phyloP scores from a whole-genome alignment of 257 asterid genomes.

The Solanum rostratum region DNA sequence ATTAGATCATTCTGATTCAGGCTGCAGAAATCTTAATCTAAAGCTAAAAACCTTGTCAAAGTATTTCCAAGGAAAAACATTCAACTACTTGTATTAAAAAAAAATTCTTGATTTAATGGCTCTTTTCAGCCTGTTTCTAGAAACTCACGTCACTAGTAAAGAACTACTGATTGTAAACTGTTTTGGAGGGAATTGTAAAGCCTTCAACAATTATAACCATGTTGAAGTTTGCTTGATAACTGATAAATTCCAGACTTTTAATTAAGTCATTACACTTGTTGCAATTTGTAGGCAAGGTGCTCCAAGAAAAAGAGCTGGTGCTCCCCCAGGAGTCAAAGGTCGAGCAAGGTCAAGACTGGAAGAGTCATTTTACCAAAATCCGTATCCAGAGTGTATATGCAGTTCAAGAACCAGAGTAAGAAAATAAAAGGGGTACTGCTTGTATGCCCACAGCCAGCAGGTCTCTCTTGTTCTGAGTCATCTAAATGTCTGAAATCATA shows the following conservation, averaged over 20 bases:
- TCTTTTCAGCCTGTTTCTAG: not conserved
- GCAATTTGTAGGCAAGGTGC: conserved; percentile 53
- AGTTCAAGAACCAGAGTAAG: conserved; percentile 16
- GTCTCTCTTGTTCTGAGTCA: not conserved
- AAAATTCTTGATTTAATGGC: not conserved
- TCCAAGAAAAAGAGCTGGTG: conserved; percentile 64
- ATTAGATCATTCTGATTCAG: not conserved
- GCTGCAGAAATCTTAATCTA: not conserved
- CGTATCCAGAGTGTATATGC: conserved; percentile 86
- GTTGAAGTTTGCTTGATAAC: not conserved
- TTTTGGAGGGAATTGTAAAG: not conserved
- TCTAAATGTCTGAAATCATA: not conserved
- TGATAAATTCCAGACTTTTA: not conserved
- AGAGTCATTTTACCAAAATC: conserved; percentile 86
- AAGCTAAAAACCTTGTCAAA: not conserved
- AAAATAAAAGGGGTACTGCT: not conserved
- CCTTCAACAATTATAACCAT: not conserved
- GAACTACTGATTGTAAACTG: not conserved
- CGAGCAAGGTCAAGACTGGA: conserved; percentile 65
- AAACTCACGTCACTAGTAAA: not conserved
- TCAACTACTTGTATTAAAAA: not conserved
- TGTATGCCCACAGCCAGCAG: not conserved
- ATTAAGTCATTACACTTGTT: not conserved
- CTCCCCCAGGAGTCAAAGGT: conserved; percentile 79
- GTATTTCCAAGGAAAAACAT: not conserved